A percentile compares a stretch with the other conserved stretches of the same genome.
Evolutionary conservation across 2,329 filamentous ascomycete genomes (phyloP).

Genomic region (Exophiala spinifera): DNA sequence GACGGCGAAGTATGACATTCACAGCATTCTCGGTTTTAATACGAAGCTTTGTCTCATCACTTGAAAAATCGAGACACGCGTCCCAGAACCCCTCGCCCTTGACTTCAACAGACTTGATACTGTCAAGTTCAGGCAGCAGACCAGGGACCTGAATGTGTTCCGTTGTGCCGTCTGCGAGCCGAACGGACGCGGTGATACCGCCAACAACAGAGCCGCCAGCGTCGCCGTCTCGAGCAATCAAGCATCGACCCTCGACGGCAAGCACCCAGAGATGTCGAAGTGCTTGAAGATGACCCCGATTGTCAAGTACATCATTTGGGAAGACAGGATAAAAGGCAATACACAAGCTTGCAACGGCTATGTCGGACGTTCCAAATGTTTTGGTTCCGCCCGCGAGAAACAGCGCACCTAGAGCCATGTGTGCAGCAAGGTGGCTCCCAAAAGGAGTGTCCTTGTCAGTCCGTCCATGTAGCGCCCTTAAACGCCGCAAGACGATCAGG

Average conservation of each 20-base stretch:
- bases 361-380: conserved; percentile 83
- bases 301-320: conserved; percentile 84
- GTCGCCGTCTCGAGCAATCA: conserved; percentile 82
- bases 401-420: conserved; percentile 84
- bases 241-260: conserved; percentile 82
- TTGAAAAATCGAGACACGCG: conserved; percentile 69
- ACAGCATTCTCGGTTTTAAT: conserved; percentile 58
- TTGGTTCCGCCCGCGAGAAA: conserved; percentile 91
- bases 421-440: conserved; percentile 87
- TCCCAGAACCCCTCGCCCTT: conserved; percentile 70
- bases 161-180: conserved; percentile 47
- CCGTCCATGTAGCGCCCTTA: conserved; percentile 83
- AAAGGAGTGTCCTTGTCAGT: conserved; percentile 82
- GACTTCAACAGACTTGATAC: conserved; percentile 38
- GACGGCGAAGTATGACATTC: conserved; percentile 69
- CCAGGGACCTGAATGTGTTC: conserved; percentile 51
- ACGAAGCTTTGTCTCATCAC: conserved; percentile 45
- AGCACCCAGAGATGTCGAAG: conserved; percentile 97
- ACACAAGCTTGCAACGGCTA: conserved; percentile 80
- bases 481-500: conserved; percentile 74
- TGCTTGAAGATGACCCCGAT: conserved; percentile 89
- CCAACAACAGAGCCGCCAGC: conserved; percentile 75
- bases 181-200: conserved; percentile 60
- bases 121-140: conserved; percentile 49
- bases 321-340: conserved; percentile 94